Evolutionary conservation across 352 stramenopile genomes (phyloP), one percentile per base, ranked within the genome.

Genomic region (Nothophytophthora sp.): DNA sequence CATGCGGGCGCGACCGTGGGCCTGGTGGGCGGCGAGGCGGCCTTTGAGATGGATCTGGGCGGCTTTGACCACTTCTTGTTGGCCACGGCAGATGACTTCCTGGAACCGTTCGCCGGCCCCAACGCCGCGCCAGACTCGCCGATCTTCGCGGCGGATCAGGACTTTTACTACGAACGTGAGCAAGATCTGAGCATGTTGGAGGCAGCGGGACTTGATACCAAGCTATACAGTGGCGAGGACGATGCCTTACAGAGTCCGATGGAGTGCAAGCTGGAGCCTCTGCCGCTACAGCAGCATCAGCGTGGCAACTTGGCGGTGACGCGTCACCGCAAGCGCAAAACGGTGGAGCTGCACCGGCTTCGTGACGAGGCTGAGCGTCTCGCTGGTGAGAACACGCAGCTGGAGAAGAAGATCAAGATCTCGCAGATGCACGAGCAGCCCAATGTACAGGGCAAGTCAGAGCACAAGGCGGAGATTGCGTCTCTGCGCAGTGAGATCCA

Each of bases 261-360:
- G 23, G 70, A 67, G 18, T 70, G 70, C 34, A 77, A 86, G 50
- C 54, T 46, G 32, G 51, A 63, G 35, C 36, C 46, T 30, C 59
- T 60, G 6, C 28, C 25, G 19, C 11, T 50, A 38, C 40, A 64
- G 19, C 48, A 63, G 23, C 29, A 43, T 28, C 44, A 36, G 33
- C 39, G 15, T 8, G 29, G n/a, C 24, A 53, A 28, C 29, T 23
- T 22, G 25, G 20, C 44, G 3, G 33, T 40, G 16, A 55, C 73
- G 24, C 60, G 63, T 12, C 68, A 76, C 22, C 73, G 73, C 23
- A 90, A 90, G 60, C 75, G 80, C 50, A 90, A 87, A 65, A 85
- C 51, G 43, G 55, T 55, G 3, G 71, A 86, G 32, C 41, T 67
- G 18, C 50, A 68, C 16, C 47, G 43, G 32, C 43, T 65, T 4